Base-by-base conservation (phyloP, 768 basidiomycete species). In the Solioccasus polychromus region DNA sequence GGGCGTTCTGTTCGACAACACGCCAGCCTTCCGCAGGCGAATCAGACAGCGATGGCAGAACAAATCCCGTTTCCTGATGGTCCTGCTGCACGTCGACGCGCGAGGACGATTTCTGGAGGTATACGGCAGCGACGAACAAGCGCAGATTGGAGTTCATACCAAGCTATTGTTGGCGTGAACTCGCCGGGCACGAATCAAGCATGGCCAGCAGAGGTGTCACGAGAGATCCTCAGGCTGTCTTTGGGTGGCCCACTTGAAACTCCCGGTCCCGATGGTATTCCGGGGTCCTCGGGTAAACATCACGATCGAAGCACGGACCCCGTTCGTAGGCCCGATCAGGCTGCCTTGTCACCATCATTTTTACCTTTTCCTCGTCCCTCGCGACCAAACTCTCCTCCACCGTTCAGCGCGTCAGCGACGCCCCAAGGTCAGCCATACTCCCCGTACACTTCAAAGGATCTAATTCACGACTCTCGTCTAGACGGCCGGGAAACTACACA, bases 131-230 rank as follows among this genome's bases (percentile, higher is more conserved):
- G 81, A 55, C 71, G 80, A 35, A 64, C 67, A 35, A 83, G 81
- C 53, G 80, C 82, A 22, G 80, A 82, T 40, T 81, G 77, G 67
- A 79, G 70, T 38, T 70, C 79, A 15, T 59, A 70, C 42, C 74
- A 76, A 54, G 80, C 76, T 28, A 64, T 57, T 9, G 68, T 58
- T 12, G 62, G 64, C 3, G 64, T 67, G 28, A 58, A 48, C 37
- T 48, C 61, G 3, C 44, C 60, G 2, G 43, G 39, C 15, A 49
- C 49, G 32, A 69, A 69, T 28, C 70, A 66, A 23, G 71, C 70
- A 44, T 83, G 82, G 82, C 77, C 79, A 44, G 77, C 78, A 4
- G 71, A 76, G 44, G 77, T 82, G 17, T 77, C 80, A 34, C 74
- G 72, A 47, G 76, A 79, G 52, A 76, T 83, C 44, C 54, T 83